A percentile compares a stretch with the other conserved stretches of the same genome.
These are phyloP conservation scores for Pyrenochaeta sp. DNA, from an alignment of 2,329 filamentous ascomycete genomes.

Conservation along the genomic window DNA sequence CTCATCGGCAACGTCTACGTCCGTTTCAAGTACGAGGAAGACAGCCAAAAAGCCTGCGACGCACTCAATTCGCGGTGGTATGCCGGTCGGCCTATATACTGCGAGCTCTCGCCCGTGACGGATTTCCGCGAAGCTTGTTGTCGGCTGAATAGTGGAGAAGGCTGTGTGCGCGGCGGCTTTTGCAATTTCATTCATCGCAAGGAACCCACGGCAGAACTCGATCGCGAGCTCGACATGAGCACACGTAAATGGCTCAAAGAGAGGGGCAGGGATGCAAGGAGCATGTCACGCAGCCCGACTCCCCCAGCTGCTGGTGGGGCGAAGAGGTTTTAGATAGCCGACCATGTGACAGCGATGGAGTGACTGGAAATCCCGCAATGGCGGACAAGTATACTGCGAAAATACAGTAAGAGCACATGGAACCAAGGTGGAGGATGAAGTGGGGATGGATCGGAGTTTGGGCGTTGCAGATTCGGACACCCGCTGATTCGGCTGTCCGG, in stretches of 20 bases:
- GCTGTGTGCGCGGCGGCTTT: conserved; percentile 94
- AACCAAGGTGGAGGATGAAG: neutral
- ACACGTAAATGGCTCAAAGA: conserved; percentile 97
- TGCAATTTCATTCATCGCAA: conserved; percentile 99
- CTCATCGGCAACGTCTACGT: conserved; percentile 99
- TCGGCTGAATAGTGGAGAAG: conserved; percentile 90
- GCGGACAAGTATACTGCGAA: too few species aligned
- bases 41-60: conserved; percentile 91
- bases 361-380: too few species aligned
- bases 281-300: conserved; percentile 81
- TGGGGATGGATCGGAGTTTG: neutral
- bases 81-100: conserved; percentile 95
- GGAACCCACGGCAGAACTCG: conserved; percentile 88
- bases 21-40: conserved; percentile 99
- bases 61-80: conserved; percentile 96
- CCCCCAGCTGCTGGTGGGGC: conserved; percentile 70
- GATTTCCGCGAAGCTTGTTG: conserved; percentile 99
- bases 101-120: conserved; percentile 94
- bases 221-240: conserved; percentile 82
- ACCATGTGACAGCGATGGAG: too few species aligned
- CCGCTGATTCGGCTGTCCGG: neutral
- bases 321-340: conserved; percentile 12
- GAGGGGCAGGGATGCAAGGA: conserved; percentile 84
- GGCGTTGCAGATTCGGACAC: neutral
- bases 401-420: too few species aligned